phyloP scores from a whole-genome alignment of 2,329 filamentous ascomycete genomes.

The Daldinia sp. region DNA sequence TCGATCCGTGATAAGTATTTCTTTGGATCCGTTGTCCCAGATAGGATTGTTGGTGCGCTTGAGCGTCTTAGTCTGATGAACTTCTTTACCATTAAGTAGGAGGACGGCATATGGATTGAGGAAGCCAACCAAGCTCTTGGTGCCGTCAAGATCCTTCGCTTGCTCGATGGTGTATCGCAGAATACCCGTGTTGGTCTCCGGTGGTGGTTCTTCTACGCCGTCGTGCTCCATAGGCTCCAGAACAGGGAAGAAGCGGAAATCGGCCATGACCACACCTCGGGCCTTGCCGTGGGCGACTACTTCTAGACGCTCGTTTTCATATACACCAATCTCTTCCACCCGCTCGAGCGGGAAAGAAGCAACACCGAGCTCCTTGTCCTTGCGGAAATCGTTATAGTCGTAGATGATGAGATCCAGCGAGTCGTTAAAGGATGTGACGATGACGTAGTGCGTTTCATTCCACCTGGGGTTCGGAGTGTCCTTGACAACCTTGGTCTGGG shows the following conservation, averaged over 20 bases:
- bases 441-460: constrained; percentile 97
- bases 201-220: constrained; percentile 82
- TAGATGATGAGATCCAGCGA: constrained; percentile 85
- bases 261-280: constrained; percentile 81
- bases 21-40: constrained; percentile 92
- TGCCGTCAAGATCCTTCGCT: constrained; percentile 93
- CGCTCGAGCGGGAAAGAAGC: constrained; percentile 88
- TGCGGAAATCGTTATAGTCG: constrained; percentile 95
- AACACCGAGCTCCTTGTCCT: constrained; percentile 93
- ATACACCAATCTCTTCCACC: constrained; percentile 79
- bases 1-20: constrained; percentile 93
- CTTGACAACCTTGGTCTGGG: constrained; percentile 86
- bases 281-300: constrained; percentile 86
- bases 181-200: constrained; percentile 93
- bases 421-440: constrained; percentile 91
- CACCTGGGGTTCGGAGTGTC: constrained; percentile 90
- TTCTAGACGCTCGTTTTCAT: constrained; percentile 88
- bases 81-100: constrained; percentile 90
- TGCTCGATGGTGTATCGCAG: constrained; percentile 93
- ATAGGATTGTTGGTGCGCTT: constrained; percentile 98
- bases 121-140: constrained; percentile 89
- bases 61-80: constrained; percentile 89
- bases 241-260: constrained; percentile 96
- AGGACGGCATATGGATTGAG: constrained; percentile 92
- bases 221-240: constrained; percentile 79